A percentile compares a stretch with the other conserved stretches of the same genome.
phyloP scores from a whole-genome alignment of 805 yeast genomes.

The Metschnikowia lochheadii region DNA sequence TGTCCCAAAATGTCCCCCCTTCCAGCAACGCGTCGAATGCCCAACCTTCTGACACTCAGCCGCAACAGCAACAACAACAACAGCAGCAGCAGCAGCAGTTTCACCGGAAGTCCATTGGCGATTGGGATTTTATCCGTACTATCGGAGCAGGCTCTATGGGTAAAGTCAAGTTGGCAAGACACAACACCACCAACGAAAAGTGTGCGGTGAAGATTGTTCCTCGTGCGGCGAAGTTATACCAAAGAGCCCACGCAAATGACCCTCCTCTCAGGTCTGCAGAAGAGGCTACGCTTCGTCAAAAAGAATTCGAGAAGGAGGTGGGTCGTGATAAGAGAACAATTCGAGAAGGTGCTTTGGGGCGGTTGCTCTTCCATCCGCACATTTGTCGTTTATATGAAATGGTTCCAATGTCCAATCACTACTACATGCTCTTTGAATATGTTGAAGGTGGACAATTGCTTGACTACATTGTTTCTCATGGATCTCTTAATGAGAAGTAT shows the following conservation, averaged over 20 bases:
- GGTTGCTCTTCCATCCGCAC: slow-evolving; percentile 84
- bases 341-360: slow-evolving; percentile 92
- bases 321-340: slow-evolving; percentile 90
- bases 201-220: slow-evolving; percentile 95
- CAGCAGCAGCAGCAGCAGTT: slow-evolving; percentile 44
- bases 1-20: neutral
- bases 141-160: slow-evolving; percentile 99
- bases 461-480: slow-evolving; percentile 95
- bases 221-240: slow-evolving; percentile 75
- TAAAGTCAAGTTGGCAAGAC: slow-evolving; percentile 90
- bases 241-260: slow-evolving; percentile 64
- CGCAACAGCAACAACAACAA: slow-evolving; percentile 22
- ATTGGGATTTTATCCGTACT: slow-evolving; percentile 93
- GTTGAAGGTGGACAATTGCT: slow-evolving; percentile 97
- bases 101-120: slow-evolving; percentile 87
- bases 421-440: slow-evolving; percentile 93
- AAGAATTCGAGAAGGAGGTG: slow-evolving; percentile 75
- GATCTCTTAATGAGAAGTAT: slow-evolving; percentile 86
- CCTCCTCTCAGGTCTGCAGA: slow-evolving; percentile 59
- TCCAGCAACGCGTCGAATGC: neutral
- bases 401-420: slow-evolving; percentile 94
- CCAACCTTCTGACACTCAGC: slow-evolving; percentile 3
- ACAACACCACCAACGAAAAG: slow-evolving; percentile 71
- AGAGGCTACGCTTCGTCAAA: slow-evolving; percentile 57
- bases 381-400: slow-evolving; percentile 90